A percentile compares a stretch with the other conserved stretches of the same genome.
Conservation (phyloP, 225 moss, liverwort and hornwort species). For the Sphagnum contortum region DNA sequence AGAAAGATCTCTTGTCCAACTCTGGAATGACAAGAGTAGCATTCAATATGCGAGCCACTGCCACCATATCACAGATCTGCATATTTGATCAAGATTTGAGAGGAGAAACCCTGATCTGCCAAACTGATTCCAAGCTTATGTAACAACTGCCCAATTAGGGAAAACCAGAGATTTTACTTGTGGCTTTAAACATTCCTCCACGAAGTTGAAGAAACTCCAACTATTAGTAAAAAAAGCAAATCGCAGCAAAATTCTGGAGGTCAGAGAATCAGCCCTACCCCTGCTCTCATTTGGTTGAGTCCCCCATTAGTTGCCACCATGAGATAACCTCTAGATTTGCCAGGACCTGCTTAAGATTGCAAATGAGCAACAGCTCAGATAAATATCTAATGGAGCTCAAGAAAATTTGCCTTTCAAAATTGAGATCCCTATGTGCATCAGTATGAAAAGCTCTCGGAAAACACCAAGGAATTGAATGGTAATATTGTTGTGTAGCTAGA, state of each 20-base stretch:
- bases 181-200: no score
- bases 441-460: not conserved
- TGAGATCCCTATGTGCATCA: not conserved
- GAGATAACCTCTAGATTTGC: constrained; percentile 30
- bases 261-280: constrained; percentile 34
- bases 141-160: no score
- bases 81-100: not conserved
- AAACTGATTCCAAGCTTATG: no score
- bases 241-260: no score
- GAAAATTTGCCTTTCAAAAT: not conserved
- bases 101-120: not conserved
- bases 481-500: not conserved
- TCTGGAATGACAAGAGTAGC: constrained; percentile 40
- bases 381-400: not conserved
- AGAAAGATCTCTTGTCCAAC: constrained; percentile 19
- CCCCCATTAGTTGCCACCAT: constrained; percentile 73
- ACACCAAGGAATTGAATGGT: no score
- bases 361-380: no score
- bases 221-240: no score
- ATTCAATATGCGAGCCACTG: constrained; percentile 47
- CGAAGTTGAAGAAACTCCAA: no score
- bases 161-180: no score
- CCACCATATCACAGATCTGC: constrained; percentile 41
- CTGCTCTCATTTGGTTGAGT: constrained; percentile 97
- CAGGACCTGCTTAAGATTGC: constrained; percentile 13